A percentile compares a stretch with the other conserved stretches of the same genome.
Conservation (phyloP, 2,329 filamentous ascomycete genomes). For the Cordyceps javanica region DNA sequence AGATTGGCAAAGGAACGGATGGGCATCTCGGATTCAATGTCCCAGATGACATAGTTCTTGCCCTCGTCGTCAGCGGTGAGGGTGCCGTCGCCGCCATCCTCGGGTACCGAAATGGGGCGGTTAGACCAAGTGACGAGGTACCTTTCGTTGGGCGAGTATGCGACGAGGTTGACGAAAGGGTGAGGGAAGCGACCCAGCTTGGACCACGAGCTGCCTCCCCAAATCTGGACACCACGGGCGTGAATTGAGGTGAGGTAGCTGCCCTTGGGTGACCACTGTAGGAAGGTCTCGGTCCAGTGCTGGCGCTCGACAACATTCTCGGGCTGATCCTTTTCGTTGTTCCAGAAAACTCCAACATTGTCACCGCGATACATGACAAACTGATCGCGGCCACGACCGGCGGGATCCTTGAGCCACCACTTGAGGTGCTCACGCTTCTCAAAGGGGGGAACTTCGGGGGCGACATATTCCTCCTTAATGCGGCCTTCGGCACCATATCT, state of each 20-base stretch:
- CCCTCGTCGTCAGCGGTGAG: conserved; percentile 89
- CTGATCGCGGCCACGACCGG: conserved; percentile 80
- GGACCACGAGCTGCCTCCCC: conserved; percentile 86
- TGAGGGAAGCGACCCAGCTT: conserved; percentile 91
- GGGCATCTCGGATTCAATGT: conserved; percentile 81
- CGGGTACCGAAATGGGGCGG: conserved; percentile 84
- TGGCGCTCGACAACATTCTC: conserved; percentile 86
- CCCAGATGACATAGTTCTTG: conserved; percentile 99
- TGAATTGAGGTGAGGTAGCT: conserved; percentile 94
- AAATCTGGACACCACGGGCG: conserved; percentile 92
- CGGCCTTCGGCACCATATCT: conserved; percentile 91
- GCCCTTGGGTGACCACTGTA: conserved; percentile 94
- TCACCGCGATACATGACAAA: conserved; percentile 93
- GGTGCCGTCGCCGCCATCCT: conserved; percentile 76
- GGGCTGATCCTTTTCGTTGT: conserved; percentile 87
- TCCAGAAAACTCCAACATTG: conserved; percentile 93
- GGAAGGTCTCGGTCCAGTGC: conserved; percentile 97
- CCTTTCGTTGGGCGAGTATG: conserved; percentile 89
- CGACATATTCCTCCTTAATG: conserved; percentile 82
- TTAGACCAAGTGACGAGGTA: conserved; percentile 97
- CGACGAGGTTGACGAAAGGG: conserved; percentile 89
- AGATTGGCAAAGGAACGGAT: conserved; percentile 90
- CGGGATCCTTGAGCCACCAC: conserved; percentile 82
- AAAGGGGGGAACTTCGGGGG: conserved; percentile 78
- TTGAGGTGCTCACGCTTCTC: conserved; percentile 92